Evolutionary conservation across 352 stramenopile species (phyloP).

Genomic region (Pythium aquatile): DNA sequence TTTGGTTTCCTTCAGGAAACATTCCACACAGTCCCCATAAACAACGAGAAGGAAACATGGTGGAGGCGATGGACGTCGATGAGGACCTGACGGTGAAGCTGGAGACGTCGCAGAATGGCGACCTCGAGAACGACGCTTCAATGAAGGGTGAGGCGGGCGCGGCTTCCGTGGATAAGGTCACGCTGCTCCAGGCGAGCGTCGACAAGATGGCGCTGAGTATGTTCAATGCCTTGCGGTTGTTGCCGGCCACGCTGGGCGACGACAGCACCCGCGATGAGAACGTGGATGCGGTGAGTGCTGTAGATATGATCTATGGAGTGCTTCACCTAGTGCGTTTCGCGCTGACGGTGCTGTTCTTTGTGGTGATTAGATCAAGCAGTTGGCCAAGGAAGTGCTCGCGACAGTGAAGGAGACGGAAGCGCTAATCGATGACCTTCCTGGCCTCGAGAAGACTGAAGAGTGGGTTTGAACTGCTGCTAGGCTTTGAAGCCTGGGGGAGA

Average conservation of each 20-base stretch:
- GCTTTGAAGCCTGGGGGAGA: background rate
- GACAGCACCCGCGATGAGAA: constrained; percentile 51
- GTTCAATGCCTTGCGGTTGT: constrained; percentile 83
- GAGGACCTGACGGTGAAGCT: constrained; percentile 7
- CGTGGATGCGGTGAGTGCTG: constrained; percentile 40
- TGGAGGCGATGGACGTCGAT: constrained; percentile 24
- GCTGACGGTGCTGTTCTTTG: constrained; percentile 1
- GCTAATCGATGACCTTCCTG: constrained; percentile 78
- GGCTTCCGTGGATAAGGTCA: constrained; percentile 70
- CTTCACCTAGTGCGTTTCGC: background rate
- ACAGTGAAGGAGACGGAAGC: constrained; percentile 78
- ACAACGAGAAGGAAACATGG: constrained; percentile 8
- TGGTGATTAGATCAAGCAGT: constrained; percentile 51
- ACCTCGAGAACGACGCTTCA: background rate
- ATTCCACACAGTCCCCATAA: background rate
- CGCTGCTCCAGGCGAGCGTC: constrained; percentile 80
- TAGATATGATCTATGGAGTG: no score
- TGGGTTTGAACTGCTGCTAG: constrained; percentile 21
- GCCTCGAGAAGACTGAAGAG: constrained; percentile 79
- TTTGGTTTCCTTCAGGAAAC: background rate
- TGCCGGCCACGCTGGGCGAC: constrained; percentile 55
- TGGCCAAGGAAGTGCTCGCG: constrained; percentile 74
- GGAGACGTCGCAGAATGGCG: constrained; percentile 9
- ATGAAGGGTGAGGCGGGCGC: background rate
- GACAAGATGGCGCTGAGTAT: constrained; percentile 86